Evolutionary conservation across 768 basidiomycete genomes (phyloP), one percentile per base, ranked within the genome.

Genomic region (Crassisporium funariophilum): DNA sequence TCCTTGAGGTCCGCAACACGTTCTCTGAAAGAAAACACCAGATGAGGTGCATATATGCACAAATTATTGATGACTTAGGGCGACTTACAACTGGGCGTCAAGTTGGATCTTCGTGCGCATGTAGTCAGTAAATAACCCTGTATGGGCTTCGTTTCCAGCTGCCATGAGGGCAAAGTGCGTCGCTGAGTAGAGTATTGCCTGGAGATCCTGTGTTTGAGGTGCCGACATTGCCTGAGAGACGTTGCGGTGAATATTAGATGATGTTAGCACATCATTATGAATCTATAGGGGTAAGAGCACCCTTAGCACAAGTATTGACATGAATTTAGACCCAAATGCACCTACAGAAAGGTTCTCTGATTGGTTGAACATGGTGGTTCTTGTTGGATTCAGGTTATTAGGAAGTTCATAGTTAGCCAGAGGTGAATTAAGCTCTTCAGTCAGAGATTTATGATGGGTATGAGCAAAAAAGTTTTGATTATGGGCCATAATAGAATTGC

Each of bases 181-280:
- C 10, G 35, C 35, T 3, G 35, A 37, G n/a, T 11, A 2, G 10
- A 37, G 20, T 2, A 37, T 37, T 4, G 4, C 35, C 9, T 37
- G 27, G 7, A 29, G 27, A 13, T 29, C 27, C 13, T 29, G 27
- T 29, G 27, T 29, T 29, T 29, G 27, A 29, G 27, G 27, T 29
- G 27, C 13, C 8, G 27, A 13, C 29, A 33, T 40, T 23, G 15
- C 33, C 8, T 15, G 25, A 25, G 29, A 35, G 25, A 7, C 13
- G 17, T 22, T 20, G 29, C 3, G 33, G 27, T 27, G 39, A 10
- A 6, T 19, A 15, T 33, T 27, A 15, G 42, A 29, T 29, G 27
- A 7, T 29, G 27, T 7, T 29, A 29, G 13, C 27, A 59, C 60
- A 0, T 64, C 63, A 37, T 60, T 20, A 4, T 47, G 47, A 2